Base-by-base conservation (phyloP, 2,329 filamentous ascomycete species). In the Ophiostoma himal-ulmi region DNA sequence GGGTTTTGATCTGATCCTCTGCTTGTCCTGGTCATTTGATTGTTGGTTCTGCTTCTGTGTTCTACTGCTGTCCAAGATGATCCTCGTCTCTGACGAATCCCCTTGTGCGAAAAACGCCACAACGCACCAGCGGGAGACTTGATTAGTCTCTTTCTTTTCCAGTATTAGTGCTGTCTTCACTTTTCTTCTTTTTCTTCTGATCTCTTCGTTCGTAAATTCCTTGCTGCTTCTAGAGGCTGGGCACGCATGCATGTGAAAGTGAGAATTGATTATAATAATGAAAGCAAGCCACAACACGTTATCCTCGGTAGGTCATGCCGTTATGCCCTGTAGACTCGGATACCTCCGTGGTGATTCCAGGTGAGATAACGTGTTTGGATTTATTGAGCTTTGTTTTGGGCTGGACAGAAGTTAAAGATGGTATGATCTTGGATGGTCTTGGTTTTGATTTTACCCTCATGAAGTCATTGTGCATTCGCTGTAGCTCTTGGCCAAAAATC, bases 61-160 rank as follows among this genome's bases (percentile, higher is more conserved):
- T 30, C 30, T 30, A 30, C 6, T 20, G 41, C 17, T 20, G 41
- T 48, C 44, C 6, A 8, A 26, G 10, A 57, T 57, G 52, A 57
- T 26, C 52, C 13, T n/a, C 44, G 44, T 6, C 44, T 48, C 14
- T 3, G 34, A 26, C 57, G 57, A 60, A 60, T 60, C 11, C 26
- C 57, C 57, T 60, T 17, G n/a, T 60, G 57, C 26, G 22, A 60
- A 60, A 60, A 60, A 34, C 57, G 57, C 57, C 57, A 60, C 57
- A 60, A 17, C 26, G 13, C 57, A 13, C 57, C 57, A 34, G 57
- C 57, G 57, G 57, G 57, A 60, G 57, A 11, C 13, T 57, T 57
- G 69, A 64, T 68, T 71, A 62, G 60, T 64, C 57, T 68, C 44
- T 30, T 26, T 30, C 57, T 39, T 30, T 60, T 60, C 62, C 44